These are phyloP conservation scores for Canna indica DNA, from an alignment of 176 grass and related monocot species.

Conservation along the genomic window DNA sequence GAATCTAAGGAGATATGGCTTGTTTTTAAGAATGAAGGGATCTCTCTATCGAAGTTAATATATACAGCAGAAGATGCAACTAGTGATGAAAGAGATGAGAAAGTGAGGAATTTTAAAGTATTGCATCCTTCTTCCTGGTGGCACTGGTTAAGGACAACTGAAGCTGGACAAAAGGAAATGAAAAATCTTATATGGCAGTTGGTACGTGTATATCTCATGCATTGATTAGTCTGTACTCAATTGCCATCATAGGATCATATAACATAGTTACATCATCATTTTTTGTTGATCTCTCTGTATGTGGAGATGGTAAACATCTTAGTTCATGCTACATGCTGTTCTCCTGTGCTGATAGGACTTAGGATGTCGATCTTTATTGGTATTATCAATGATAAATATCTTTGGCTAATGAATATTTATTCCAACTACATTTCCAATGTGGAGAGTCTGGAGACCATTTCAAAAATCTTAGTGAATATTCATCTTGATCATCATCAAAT, in stretches of 20 bases:
- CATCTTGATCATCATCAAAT: too few species aligned
- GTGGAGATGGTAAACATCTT: background rate
- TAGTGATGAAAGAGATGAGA: slow-evolving; percentile 50
- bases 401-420: background rate
- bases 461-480: too few species aligned
- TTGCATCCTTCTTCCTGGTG: slow-evolving; percentile 83
- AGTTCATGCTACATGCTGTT: too few species aligned
- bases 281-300: background rate
- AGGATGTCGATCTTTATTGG: background rate
- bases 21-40: slow-evolving; percentile 78
- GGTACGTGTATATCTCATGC: slow-evolving; percentile 37
- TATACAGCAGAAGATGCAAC: slow-evolving; percentile 86
- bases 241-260: background rate
- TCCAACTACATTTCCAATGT: too few species aligned
- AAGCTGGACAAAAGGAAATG: slow-evolving; percentile 81
- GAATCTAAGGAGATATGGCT: slow-evolving; percentile 96
- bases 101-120: slow-evolving; percentile 53
- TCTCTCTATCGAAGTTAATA: slow-evolving; percentile 75
- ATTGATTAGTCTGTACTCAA: slow-evolving; percentile 16
- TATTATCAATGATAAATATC: background rate
- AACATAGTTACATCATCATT: background rate
- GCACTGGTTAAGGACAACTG: slow-evolving; percentile 82
- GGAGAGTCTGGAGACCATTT: too few species aligned
- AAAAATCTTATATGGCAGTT: slow-evolving; percentile 84
- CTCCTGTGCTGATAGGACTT: background rate